Conservation (phyloP, 768 basidiomycete genomes). For the Collybia sp. region DNA sequence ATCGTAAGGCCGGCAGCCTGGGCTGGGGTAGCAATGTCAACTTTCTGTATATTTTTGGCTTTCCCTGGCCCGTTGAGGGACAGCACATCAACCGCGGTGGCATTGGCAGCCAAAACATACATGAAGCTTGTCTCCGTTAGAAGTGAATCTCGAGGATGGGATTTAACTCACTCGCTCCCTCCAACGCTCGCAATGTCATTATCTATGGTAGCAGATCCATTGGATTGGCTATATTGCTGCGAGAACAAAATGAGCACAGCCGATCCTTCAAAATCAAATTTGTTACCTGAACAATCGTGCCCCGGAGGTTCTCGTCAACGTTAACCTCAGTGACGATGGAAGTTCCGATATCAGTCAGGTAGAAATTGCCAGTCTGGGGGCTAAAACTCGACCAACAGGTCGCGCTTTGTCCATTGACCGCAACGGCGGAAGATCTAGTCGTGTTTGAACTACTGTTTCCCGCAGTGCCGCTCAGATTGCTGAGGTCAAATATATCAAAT, state of each 20-base stretch:
- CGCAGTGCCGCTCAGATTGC: slow-evolving; percentile 9
- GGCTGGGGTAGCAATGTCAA: slow-evolving; percentile 26
- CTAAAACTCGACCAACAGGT: slow-evolving; percentile 41
- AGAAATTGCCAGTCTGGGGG: slow-evolving; percentile 37
- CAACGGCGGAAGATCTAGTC: slow-evolving; percentile 20
- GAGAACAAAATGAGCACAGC: not conserved
- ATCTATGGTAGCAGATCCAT: slow-evolving; percentile 32
- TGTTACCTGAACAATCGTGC: slow-evolving; percentile 36
- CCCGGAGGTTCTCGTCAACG: slow-evolving; percentile 39
- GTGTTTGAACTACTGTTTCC: slow-evolving; percentile 24
- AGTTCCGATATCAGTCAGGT: slow-evolving; percentile 37
- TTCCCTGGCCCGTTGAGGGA: slow-evolving; percentile 32
- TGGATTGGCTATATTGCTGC: slow-evolving; percentile 35
- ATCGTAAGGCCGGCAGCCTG: slow-evolving; percentile 25
- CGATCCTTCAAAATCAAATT: too few species aligned
- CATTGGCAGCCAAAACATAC: slow-evolving; percentile 32
- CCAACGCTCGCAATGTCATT: slow-evolving; percentile 33
- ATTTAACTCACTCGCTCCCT: slow-evolving; percentile 26
- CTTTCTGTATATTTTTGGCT: slow-evolving; percentile 21
- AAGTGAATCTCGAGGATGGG: too few species aligned
- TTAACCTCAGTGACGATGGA: slow-evolving; percentile 38
- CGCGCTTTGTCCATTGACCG: slow-evolving; percentile 33
- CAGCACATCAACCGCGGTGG: slow-evolving; percentile 33
- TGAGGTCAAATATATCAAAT: slow-evolving; percentile 32
- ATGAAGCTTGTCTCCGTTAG: slow-evolving; percentile 25